Percentiles rank a stretch among this genome's conserved stretches.
phyloP scores from a whole-genome alignment of 1,139 yeast genomes.

The Zygosaccharomyces sapae region DNA sequence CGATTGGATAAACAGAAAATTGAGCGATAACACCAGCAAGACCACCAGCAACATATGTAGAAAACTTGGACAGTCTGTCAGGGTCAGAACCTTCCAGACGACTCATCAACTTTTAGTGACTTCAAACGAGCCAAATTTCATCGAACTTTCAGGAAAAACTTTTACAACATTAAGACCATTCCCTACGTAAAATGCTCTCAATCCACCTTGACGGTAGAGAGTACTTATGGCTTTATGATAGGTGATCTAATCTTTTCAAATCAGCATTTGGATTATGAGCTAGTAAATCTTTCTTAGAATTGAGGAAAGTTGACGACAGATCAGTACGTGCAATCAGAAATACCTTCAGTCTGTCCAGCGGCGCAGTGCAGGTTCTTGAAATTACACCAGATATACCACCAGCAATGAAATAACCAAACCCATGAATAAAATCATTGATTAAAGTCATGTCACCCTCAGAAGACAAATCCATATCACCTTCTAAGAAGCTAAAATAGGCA shows the following conservation, averaged over 20 bases:
- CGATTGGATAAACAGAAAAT: conserved; percentile 91
- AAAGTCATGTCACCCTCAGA: conserved; percentile 91
- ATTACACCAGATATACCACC: conserved; percentile 96
- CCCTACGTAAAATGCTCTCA: conserved; percentile 85
- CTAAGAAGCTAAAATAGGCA: conserved; percentile 51
- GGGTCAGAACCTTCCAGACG: conserved; percentile 75
- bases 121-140: conserved; percentile 95
- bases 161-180: conserved; percentile 90
- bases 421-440: conserved; percentile 71
- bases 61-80: conserved; percentile 62
- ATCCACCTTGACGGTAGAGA: conserved; percentile 84
- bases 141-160: conserved; percentile 95
- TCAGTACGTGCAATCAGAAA: conserved; percentile 91
- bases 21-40: conserved; percentile 93
- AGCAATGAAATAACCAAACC: conserved; percentile 85
- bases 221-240: conserved; percentile 70
- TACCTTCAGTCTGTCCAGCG: conserved; percentile 90
- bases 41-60: conserved; percentile 93
- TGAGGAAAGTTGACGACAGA: conserved; percentile 61
- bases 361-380: conserved; percentile 96
- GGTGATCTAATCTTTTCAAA: conserved; percentile 56
- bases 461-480: conserved; percentile 69
- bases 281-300: conserved; percentile 48
- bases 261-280: conserved; percentile 40
- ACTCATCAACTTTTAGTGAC: conserved; percentile 77